Evolutionary conservation across 129 eudicot species (phyloP).

Genomic region (Saposhnikovia divaricata): DNA sequence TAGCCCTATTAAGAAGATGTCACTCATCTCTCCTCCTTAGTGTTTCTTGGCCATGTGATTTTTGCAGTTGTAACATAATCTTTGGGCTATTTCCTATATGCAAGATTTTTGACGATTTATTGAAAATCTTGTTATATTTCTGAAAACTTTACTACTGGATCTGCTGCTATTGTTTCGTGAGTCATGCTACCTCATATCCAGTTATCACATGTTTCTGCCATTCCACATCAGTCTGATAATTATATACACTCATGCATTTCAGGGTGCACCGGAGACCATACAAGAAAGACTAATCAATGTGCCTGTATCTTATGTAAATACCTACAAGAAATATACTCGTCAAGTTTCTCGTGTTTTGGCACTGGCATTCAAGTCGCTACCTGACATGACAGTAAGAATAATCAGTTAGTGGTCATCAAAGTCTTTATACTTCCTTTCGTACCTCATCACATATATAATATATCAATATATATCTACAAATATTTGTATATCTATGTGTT

Average conservation of each 20-base stretch:
- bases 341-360: slow-evolving; percentile 98
- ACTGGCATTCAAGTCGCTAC: slow-evolving; percentile 81
- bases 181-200: background rate
- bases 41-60: background rate
- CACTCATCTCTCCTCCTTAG: background rate
- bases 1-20: background rate
- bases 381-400: slow-evolving; percentile 83
- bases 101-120: background rate
- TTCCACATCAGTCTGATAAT: background rate
- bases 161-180: background rate
- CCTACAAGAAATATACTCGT: slow-evolving; percentile 87
- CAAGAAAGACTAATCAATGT: slow-evolving; percentile 66
- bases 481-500: background rate
- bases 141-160: background rate
- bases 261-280: slow-evolving; percentile 99
- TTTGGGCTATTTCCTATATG: background rate
- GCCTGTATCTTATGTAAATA: slow-evolving; percentile 58
- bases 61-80: background rate
- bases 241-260: slow-evolving; percentile 7
- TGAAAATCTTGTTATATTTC: background rate
- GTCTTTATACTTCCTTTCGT: background rate
- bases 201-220: background rate
- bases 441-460: background rate
- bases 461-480: background rate
- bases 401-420: background rate